A percentile compares a stretch with the other conserved stretches of the same genome.
Conservation (phyloP, 805 yeast genomes). For the Yamadazyma scolyti region DNA sequence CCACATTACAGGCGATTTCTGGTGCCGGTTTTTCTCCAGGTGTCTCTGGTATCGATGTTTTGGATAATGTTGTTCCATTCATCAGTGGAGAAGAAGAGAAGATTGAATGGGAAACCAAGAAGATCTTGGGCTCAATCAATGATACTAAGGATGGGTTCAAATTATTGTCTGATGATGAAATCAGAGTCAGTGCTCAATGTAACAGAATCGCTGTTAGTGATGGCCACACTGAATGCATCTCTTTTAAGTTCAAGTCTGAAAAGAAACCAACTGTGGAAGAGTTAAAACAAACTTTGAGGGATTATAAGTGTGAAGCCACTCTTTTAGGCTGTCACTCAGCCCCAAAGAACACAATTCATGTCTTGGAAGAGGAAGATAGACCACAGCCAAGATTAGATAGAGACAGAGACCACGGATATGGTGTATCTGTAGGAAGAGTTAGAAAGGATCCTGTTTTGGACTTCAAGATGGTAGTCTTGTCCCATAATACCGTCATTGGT, state of each 20-base stretch:
- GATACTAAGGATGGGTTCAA: constrained; percentile 51
- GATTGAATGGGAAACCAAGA: constrained; percentile 97
- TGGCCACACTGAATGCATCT: constrained; percentile 95
- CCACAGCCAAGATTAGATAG: constrained; percentile 98
- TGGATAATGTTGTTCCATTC: constrained; percentile 93
- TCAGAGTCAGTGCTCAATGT: constrained; percentile 92
- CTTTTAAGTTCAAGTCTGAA: constrained; percentile 74
- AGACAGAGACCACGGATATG: constrained; percentile 89
- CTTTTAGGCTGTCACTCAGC: constrained; percentile 84
- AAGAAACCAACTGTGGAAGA: constrained; percentile 85
- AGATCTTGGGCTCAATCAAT: constrained; percentile 73
- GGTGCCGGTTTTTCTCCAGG: constrained; percentile 99
- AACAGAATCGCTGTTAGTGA: constrained; percentile 96
- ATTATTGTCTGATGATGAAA: constrained; percentile 59
- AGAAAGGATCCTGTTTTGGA: constrained; percentile 93
- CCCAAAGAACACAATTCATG: constrained; percentile 88
- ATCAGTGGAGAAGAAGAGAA: constrained; percentile 97
- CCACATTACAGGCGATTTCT: constrained; percentile 95
- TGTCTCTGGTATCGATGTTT: constrained; percentile 88
- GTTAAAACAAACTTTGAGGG: constrained; percentile 64
- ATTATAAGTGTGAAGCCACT: constrained; percentile 81
- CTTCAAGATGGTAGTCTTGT: constrained; percentile 93
- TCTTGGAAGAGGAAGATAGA: constrained; percentile 85
- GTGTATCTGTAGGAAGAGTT: constrained; percentile 91
- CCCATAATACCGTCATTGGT: constrained; percentile 96